Percentiles rank a stretch among this genome's conserved stretches.
phyloP scores from a whole-genome alignment of 2,329 filamentous ascomycete species.

The Drechslera avenae region DNA sequence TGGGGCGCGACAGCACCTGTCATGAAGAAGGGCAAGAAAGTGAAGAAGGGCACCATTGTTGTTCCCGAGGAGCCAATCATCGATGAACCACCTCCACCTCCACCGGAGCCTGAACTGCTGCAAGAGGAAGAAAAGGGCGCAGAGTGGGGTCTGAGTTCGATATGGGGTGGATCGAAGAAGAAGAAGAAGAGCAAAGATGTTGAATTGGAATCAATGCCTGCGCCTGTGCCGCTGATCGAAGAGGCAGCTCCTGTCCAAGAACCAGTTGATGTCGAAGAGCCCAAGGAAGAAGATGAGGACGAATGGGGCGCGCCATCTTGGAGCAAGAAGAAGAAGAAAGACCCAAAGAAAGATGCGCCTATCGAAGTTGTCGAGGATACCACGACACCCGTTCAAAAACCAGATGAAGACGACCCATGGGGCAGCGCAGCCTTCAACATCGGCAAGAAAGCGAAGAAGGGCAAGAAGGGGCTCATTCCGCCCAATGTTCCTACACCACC shows the following conservation, averaged over 20 bases:
- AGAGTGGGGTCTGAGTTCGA: constrained; percentile 45
- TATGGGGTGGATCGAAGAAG: constrained; percentile 53
- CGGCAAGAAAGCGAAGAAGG: constrained; percentile 62
- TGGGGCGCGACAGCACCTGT: constrained; percentile 25
- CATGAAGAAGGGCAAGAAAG: constrained; percentile 39
- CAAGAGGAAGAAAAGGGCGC: constrained; percentile 40
- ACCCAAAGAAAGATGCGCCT: constrained; percentile 47
- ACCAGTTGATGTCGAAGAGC: constrained; percentile 58
- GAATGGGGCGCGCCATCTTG: constrained; percentile 64
- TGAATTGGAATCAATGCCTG: constrained; percentile 42
- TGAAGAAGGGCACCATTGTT: constrained; percentile 48
- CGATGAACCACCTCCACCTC: constrained; percentile 16
- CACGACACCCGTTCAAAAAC: constrained; percentile 50
- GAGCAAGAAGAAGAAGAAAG: constrained; percentile 54
- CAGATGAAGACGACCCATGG: constrained; percentile 51
- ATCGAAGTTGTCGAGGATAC: constrained; percentile 49
- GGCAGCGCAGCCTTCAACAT: constrained; percentile 47
- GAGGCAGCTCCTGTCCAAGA: constrained; percentile 43
- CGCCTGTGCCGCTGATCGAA: constrained; percentile 37
- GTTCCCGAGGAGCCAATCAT: constrained; percentile 42
- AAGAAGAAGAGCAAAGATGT: constrained; percentile 52
- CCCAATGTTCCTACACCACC: constrained; percentile 56
- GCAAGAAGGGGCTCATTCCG: constrained; percentile 58
- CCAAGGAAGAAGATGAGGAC: constrained; percentile 57
- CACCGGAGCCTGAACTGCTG: constrained; percentile 31